Base-by-base conservation (phyloP, 305 asterid genomes). In the Andrographis paniculata region DNA sequence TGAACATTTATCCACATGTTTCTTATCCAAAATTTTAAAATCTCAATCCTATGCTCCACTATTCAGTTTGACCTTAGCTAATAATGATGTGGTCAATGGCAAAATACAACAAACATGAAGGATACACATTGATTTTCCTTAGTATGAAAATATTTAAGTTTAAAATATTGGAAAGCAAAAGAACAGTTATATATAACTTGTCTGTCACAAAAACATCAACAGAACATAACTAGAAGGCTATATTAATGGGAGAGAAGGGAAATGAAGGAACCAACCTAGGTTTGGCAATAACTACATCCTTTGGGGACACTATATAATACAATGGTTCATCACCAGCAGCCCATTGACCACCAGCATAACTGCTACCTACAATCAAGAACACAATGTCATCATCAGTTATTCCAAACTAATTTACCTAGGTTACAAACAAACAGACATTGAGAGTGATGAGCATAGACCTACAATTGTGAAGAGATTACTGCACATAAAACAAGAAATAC, bases 261-360 rank as follows among this genome's bases (percentile, higher is more conserved):
- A 61, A 56, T 37, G 41, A 14, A 21, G 55, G 36, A 43, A 77
- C 79, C 50, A 62, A 91, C 99, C 99, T 86, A 54, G 99, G 99
- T 70, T 83, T 91, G 47, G 99, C 99, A 67, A 91, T 91, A 44
- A 91, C 88, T 56, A 83, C 95, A 65, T 91, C 99, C 83, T 91
- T 86, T 59, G 95, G 99, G 55, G 96, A 91, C 48, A 86, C 95
- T 38, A 91, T 76, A 61, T 91, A 86, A 65, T 83, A 91, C 57
- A 78, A 65, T 20, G 99, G 96, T 64, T 91, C 99, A 58, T 82
- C 95, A 48, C 96, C 99, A 66, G 94, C 96, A 78, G 95, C 96
- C 95, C 99, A 86, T 76, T 86, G 99, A 42, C 95, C 87, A 50
- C 96, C 96, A 41, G 89, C 81, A 69, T 80, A 80, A 76, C 95